Conservation (phyloP, 331 rosid species). For the Pyrus hybrid region DNA sequence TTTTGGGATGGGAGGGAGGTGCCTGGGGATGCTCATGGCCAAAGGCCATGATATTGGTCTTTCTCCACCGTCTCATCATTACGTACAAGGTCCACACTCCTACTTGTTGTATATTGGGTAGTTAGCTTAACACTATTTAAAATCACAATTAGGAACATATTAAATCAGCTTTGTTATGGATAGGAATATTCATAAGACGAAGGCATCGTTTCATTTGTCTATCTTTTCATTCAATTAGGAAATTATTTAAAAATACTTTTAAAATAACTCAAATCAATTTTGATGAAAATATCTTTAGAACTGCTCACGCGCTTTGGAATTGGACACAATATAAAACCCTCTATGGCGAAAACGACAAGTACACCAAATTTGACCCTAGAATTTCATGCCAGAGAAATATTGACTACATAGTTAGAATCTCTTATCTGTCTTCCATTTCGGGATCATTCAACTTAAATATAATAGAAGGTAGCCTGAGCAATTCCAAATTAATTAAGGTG, state of each 20-base stretch:
- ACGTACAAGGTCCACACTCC: slow-evolving; percentile 30
- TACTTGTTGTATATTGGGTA: not conserved
- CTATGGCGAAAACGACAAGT: not conserved
- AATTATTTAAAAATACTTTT: accelerated
- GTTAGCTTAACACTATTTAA: not conserved
- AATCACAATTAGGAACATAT: not conserved
- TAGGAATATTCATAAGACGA: not conserved
- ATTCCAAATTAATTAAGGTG: no score
- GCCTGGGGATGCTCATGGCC: slow-evolving; percentile 82
- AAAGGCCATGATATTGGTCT: slow-evolving; percentile 74
- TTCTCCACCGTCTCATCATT: slow-evolving; percentile 70
- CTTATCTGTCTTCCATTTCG: not conserved
- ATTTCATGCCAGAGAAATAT: not conserved
- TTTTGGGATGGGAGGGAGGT: slow-evolving; percentile 92
- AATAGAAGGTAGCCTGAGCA: no score
- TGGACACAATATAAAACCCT: not conserved
- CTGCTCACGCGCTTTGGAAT: not conserved
- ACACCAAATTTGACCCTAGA: slow-evolving; percentile 2
- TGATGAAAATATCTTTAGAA: no score
- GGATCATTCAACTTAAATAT: not conserved
- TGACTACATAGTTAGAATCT: not conserved
- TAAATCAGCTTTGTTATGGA: not conserved
- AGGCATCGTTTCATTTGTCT: not conserved
- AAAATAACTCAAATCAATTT: no score
- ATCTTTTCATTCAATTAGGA: not conserved